phyloP scores from a whole-genome alignment of 441 rosid genomes.

The Euphorbia celastroides region DNA sequence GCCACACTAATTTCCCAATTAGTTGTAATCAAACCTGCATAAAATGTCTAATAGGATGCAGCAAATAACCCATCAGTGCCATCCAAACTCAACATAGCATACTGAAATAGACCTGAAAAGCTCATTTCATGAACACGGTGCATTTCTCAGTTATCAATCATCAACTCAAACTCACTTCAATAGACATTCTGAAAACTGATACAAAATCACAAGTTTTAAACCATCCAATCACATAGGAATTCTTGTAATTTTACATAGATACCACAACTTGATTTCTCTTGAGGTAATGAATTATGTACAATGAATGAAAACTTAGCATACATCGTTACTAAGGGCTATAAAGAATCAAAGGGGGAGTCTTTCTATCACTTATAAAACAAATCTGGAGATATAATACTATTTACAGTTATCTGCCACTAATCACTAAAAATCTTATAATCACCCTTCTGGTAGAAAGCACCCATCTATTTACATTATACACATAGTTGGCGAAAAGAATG shows the following conservation, averaged over 20 bases:
- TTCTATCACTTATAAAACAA: conserved; percentile 19
- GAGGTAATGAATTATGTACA: conserved; percentile 20
- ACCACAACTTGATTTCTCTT: neutral
- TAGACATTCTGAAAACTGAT: neutral
- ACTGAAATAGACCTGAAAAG: neutral
- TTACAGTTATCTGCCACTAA: conserved; percentile 24
- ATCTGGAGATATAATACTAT: conserved; percentile 9
- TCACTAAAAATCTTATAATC: conserved; percentile 7
- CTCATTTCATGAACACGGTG: neutral
- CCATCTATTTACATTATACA: conserved; percentile 31
- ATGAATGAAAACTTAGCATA: conserved; percentile 9
- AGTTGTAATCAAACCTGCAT: no score
- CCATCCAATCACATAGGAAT: neutral
- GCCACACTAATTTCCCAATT: no score
- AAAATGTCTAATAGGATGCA: no score
- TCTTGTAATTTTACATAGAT: no score
- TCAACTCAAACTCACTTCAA: neutral
- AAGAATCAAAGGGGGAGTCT: conserved; percentile 19
- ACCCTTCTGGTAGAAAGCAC: neutral
- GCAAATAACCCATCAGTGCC: no score
- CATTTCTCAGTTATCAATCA: neutral
- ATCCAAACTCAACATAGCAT: no score
- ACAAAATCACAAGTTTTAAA: neutral
- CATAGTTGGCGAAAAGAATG: conserved; percentile 36
- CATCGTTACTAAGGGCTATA: conserved; percentile 6